Evolutionary conservation across 192 early-diverging fungal genomes (phyloP), one percentile per base, ranked within the genome.

Genomic region (Umbelopsis sp.): DNA sequence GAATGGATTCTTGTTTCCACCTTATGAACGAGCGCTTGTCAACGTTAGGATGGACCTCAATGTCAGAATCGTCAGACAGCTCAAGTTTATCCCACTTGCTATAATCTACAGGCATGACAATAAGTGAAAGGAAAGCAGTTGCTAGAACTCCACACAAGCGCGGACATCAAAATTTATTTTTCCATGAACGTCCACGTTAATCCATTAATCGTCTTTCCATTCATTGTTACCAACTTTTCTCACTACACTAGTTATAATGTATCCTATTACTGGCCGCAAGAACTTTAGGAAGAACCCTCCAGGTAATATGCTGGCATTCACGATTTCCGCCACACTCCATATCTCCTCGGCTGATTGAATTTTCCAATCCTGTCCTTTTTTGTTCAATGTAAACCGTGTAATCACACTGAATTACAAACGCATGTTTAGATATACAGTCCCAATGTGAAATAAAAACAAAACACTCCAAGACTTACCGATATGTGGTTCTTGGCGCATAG

Each of bases 61-160:
- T 91, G 78, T 98, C 96, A n/a, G 92, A 93, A 84, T 98, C 96
- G 82, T 98, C 96, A 44, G 92, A 94, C 55, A 98, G 86, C 80
- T 98, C 96, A 46, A 98, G 86, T 68, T 93, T 93, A 81, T 98
- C 96, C 96, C 96, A 98, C 81, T 96, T 95, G 76, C 90, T 91
- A 78, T 97, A 97, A 86, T 96, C 92, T 55, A 94, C 47, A 64
- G 75, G 75, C 75, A 76, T 76, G 22, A 67, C 20, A 45, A 47
- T 69, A 21, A 16, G 23, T 25, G 30, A 68, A 68, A 9, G 20
- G 49, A 68, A 30, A 22, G 23, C 7, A n/a, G 23, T 16, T 20
- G 12, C 22, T 47, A 20, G 13, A 53, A 20, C 22, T 23, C 25
- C 18, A 27, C 41, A 8, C n/a, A 23, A 35, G 27, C 6, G 13